Evolutionary conservation across 2,329 filamentous ascomycete species (phyloP), one percentile per base, ranked within the genome.

Genomic region (Claviceps purpurea): DNA sequence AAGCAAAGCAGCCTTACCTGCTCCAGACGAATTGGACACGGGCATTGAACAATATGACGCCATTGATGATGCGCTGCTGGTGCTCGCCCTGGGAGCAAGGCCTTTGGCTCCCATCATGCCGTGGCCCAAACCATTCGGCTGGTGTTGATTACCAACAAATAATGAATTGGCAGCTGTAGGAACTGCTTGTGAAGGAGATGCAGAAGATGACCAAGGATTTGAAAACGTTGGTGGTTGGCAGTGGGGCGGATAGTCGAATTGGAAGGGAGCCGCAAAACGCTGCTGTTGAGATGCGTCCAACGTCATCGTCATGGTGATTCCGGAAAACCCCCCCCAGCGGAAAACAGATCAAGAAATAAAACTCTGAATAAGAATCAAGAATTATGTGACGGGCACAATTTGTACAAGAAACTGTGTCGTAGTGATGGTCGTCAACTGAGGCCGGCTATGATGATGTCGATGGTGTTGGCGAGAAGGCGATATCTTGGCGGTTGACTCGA

Each of bases 241-340:
- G 59, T 67, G 65, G 39, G 70, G 67, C 54, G 73, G 70, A 70
- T 87, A 89, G 68, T 91, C 87, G 75, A 91, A 93, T 69, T 81
- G 82, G 73, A 95, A 70, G 66, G 78, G 71, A 65, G 77, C 79
- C 64, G 79, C 87, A 73, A 85, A 87, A 68, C 81, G 81, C 74
- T 82, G 87, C 73, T 91, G 89, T 69, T 56, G 56, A 24, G 89
- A 87, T 64, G 82, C 82, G 73, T 95, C 89, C 75, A 95, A 81
- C 70, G 90, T 87, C 89, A 95, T 95, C 73, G 89, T 93, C 89
- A 95, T 95, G 69, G 70, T 81, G 72, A 59, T 63, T 30, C 3
- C 10, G 4, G 4, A 30, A 16, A 45, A 4, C 53, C 52, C 24
- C 6, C 24, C 43, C 13, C 24, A 44, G 22, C 5, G 4, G 5